These are phyloP conservation scores for Prinsepia uniflora DNA, from an alignment of 306 rosid genomes.

Conservation along the genomic window DNA sequence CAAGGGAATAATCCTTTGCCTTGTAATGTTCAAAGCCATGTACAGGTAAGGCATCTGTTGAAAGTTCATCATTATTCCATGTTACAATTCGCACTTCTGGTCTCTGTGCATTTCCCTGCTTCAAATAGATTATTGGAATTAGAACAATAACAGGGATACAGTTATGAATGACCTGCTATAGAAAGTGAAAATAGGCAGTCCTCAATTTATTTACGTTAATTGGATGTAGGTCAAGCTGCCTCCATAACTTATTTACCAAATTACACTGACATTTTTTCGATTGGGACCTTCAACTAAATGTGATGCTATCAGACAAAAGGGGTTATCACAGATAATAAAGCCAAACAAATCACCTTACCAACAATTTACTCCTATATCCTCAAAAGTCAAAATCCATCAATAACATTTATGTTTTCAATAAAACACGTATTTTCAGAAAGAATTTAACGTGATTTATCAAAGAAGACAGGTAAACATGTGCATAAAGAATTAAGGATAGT, in stretches of 20 bases:
- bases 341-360: too few relatives aligned
- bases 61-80: constrained; percentile 91
- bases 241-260: not conserved
- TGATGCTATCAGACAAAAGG: not conserved
- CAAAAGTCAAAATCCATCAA: too few relatives aligned
- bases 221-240: not conserved
- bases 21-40: constrained; percentile 95
- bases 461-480: too few relatives aligned
- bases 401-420: too few relatives aligned
- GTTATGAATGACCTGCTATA: constrained; percentile 4
- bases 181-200: not conserved
- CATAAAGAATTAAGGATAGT: too few relatives aligned
- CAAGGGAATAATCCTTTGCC: constrained; percentile 97
- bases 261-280: not conserved
- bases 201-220: not conserved
- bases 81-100: constrained; percentile 91
- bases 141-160: constrained; percentile 11
- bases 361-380: too few relatives aligned
- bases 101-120: constrained; percentile 93
- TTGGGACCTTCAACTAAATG: not conserved
- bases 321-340: too few relatives aligned
- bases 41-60: constrained; percentile 95
- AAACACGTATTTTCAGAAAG: too few relatives aligned
- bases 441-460: too few relatives aligned
- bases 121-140: constrained; percentile 31